Evolutionary conservation across 352 stramenopile genomes (phyloP), one percentile per base, ranked within the genome.

Genomic region (Phytophthora gonapodyides): DNA sequence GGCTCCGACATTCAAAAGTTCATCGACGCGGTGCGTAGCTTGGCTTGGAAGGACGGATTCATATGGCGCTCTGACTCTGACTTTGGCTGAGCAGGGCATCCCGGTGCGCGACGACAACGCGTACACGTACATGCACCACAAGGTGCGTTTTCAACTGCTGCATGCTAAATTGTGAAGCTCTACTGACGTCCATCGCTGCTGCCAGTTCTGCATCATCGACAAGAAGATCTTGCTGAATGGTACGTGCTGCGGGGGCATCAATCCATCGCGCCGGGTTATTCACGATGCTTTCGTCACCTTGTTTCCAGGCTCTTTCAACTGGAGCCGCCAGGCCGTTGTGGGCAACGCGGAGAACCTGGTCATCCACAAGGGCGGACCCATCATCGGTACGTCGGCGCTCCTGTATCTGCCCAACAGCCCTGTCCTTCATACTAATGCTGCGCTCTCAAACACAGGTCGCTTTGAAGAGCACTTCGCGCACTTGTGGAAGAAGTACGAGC

Each of bases 1-100:
- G 81, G 81, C 38, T 88, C 78, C 13, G 81, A 90, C 61, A 87
- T 90, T 45, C 76, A 90, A 42, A 86, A 84, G 58, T 90, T 90
- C 51, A 84, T 87, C 33, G 77, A 88, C 44, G 81, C 76, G 36
- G 81, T 90, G 46, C 54, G 69, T 61, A 10, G 15, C 12, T 33
- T 10, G 12, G 36, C 2, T 9, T 21, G 8, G 27, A 7, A 36
- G 33, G 15, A 15, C 1, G 2, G n/a, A 30, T 6, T 24, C 47
- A 21, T 21, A 24, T 36, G n/a, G 17, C 16, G 8, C 12, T 30
- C 30, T 57, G 41, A 36, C 27, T 17, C 27, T 30, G 5, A 10
- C 19, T 40, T 47, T 61, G 47, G 21, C 43, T 59, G 19, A 21
- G 61, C 42, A 88, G 81, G 75, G 77, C 9, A 90, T 90, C 42